Evolutionary conservation across 495 filamentous ascomycete species (phyloP), one percentile per base, ranked within the genome.

Genomic region (Neurospora sp.): DNA sequence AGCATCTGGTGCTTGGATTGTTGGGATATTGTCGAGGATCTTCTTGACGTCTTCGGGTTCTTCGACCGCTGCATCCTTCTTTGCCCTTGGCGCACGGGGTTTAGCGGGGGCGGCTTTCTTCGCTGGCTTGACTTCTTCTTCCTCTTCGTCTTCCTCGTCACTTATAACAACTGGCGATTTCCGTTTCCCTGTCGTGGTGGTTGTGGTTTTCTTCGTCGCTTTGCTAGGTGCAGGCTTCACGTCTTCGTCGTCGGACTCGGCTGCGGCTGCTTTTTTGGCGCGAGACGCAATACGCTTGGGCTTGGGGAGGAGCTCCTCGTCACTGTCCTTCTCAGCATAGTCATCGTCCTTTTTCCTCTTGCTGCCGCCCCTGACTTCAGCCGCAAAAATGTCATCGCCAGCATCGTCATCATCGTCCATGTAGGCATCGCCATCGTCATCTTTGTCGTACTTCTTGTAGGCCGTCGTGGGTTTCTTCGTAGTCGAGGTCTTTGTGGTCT

Each of bases 21-120:
- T 91, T 11, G 95, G 93, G 74, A 99, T 93, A 78, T 90, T 92
- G 78, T 97, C 93, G 40, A 97, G 89, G 70, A 99, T 97, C 41
- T 89, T 90, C 78, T 95, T 88, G 18, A 97, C 89, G 73, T 87
- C 89, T 75, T 93, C 92, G 0, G 88, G 78, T 18, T 83, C 76
- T 11, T 90, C 91, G 6, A 80, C 76, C 35, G 90, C 88, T 38
- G 87, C 82, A 41, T 83, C 81, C 80, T 92, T 92, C 80, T 91
- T 90, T 0, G 88, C 83, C 73, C 83, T 84, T 31, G 88, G 83
- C 42, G 86, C 86, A 80, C 82, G 85, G 16, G 87, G 84, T 77
- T 90, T 93, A 79, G 91, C 92, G 1, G 88, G 82, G 16, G 86
- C 84, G 18, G 88, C 86, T 74, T 90, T 92, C 79, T 89, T 91